Base-by-base conservation (phyloP, 2,329 filamentous ascomycete genomes). In the Paracamarosporium sp. region DNA sequence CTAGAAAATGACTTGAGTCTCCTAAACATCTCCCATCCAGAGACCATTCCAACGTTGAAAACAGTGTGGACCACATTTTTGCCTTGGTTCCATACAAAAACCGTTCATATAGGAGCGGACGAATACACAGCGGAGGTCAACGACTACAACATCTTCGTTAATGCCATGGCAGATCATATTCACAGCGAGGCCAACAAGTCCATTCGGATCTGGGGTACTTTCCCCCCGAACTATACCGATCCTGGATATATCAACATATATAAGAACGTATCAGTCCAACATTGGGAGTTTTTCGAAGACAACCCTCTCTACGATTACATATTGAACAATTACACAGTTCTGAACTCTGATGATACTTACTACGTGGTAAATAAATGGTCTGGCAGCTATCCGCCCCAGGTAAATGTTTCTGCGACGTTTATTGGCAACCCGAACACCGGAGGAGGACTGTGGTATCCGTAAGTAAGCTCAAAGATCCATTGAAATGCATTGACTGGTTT, bases 361-460 rank as follows among this genome's bases (percentile, higher is more conserved):
- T 83, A 84, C 60, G 80, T 82, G 70, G 78, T 77, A 1, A 65
- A 83, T 46, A 83, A 84, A 54, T 57, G 73, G 1, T 78, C 78
- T 1, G 77, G 76, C 1, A 71, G 69, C 17, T 80, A 80, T 41
- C 75, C 77, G 3, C 77, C 79, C 40, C 72, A 73, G 50, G 77
- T 78, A 59, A 77, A 78, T 57, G 67, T 73, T 46, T 63, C 65
- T n/a, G 68, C 76, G 4, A 66, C 78, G 2, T 65, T 80, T 45
- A 66, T 73, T 38, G 76, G 70, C 17, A 67, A 70, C 27, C 84
- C 1, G 68, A 83, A 4, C 85, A 56, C 61, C 5, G 40, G 54
- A 0, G 71, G 68, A 0, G 76, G 75, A 69, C 75, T 79, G 22
- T 80, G 78, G 78, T 68, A 76, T 35, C 78, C 78, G 2, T 67